Conservation (phyloP, 257 asterid species). For the Gentiana macrophylla region DNA sequence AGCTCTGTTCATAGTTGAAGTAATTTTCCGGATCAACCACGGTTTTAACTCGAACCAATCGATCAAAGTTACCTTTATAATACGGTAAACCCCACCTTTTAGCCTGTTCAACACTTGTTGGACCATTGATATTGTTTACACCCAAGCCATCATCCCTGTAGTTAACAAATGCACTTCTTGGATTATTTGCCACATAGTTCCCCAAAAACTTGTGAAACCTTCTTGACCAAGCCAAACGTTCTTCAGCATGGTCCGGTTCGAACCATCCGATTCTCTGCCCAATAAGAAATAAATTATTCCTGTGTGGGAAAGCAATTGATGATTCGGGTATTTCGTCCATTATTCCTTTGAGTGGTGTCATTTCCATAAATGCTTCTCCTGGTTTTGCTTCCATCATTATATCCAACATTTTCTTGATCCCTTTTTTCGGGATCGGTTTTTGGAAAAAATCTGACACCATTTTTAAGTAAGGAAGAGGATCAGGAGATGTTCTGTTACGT, state of each 20-base stretch:
- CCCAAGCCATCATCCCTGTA: constrained; percentile 12
- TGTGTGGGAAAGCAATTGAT: constrained; percentile 6
- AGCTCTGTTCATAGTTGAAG: constrained; percentile 11
- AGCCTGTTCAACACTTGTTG: constrained; percentile 5
- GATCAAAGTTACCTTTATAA: neutral
- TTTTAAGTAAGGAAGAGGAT: neutral
- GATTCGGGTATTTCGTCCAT: constrained; percentile 4
- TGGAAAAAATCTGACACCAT: constrained; percentile 3
- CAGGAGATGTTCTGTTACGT: constrained; percentile 5
- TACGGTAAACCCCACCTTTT: constrained; percentile 7
- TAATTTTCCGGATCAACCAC: constrained; percentile 9
- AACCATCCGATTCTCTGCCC: neutral
- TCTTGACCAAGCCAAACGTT: neutral
- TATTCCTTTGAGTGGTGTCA: constrained; percentile 5
- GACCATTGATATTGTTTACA: neutral
- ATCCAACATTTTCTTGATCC: neutral
- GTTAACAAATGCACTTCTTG: neutral
- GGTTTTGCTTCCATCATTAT: neutral
- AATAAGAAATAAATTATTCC: neutral
- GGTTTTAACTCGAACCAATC: no score
- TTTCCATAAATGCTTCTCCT: constrained; percentile 1
- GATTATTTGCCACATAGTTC: constrained; percentile 5
- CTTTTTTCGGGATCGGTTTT: constrained; percentile 1
- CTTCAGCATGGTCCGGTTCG: neutral
- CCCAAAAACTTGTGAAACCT: constrained; percentile 2